Base-by-base conservation (phyloP, 495 filamentous ascomycete species). In the Penicillium silybi region DNA sequence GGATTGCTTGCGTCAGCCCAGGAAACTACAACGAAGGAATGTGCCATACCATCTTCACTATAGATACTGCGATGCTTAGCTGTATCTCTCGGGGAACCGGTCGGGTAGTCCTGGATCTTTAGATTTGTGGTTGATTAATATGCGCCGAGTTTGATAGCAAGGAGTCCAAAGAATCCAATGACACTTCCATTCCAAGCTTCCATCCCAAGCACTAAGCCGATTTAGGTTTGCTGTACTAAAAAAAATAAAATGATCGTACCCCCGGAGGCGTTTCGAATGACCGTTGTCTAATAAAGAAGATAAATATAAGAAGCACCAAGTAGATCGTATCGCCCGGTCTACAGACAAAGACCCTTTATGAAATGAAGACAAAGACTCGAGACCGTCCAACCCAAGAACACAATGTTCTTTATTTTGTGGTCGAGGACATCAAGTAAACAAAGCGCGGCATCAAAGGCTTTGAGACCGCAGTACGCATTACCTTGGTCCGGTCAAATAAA, bases 31-130 rank as follows among this genome's bases (percentile, higher is more conserved):
- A 18, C 17, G 41, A 15, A 42, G 0, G 10, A 38, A 42, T 18
- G 34, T 16, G 35, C 2, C 25, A 9, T 51, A 29, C 17, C 53
- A 51, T 37, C 48, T 56, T 40, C 53, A 56, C 27, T 56, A 56
- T 18, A 17, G 37, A 48, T 17, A 44, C 37, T 40, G 44, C 20
- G 15, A 56, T 56, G 53, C 23, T 56, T 8, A 44, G 27, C 6
- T 56, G 43, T 23, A 48, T 56, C 2, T 52, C 54, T 5, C 37
- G 48, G 6, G 54, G 38, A 0, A 40, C 52, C 29, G 54, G 54
- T 4, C 42, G 32, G 4, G 47, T 52, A 23, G 19, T 49, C 6
- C 39, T 49, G 26, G 41, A 50, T 42, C 8, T 50, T 20, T 50
- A 42, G 38, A 17, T 39, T 18, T 17, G 4, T n/a, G n/a, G n/a